Percentiles rank a stretch among this genome's conserved stretches.
phyloP scores from a whole-genome alignment of 2,329 filamentous ascomycete species.

The Hypoxylon sp. region DNA sequence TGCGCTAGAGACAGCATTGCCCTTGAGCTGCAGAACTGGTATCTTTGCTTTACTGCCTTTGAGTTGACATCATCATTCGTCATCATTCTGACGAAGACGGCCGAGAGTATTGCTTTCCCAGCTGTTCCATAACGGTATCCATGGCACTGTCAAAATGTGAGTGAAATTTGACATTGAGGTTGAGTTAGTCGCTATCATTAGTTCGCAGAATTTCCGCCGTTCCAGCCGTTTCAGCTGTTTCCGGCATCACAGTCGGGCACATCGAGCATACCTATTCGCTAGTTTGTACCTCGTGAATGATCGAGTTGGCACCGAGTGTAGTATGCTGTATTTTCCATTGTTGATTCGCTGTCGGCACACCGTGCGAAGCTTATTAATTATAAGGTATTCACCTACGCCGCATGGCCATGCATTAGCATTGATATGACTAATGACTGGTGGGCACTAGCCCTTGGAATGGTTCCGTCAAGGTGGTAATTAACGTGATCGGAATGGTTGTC shows the following conservation, averaged over 20 bases:
- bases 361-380: background rate
- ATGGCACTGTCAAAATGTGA: background rate
- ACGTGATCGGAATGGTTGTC: background rate
- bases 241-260: background rate
- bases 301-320: background rate
- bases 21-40: conserved; percentile 33
- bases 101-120: background rate
- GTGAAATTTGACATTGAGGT: background rate
- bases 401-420: background rate
- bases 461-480: background rate
- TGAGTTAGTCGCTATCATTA: background rate
- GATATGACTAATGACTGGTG: background rate
- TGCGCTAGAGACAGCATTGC: background rate
- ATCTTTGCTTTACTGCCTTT: background rate
- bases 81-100: background rate
- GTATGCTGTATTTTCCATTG: too few relatives aligned
- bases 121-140: background rate
- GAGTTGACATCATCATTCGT: conserved; percentile 29
- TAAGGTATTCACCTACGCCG: background rate
- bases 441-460: background rate
- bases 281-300: background rate
- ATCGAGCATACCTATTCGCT: background rate
- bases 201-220: background rate
- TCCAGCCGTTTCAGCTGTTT: background rate
- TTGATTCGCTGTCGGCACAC: background rate